Evolutionary conservation across 2,329 filamentous ascomycete species (phyloP), one percentile per base, ranked within the genome.

Genomic region (Cyanodermella asteris): DNA sequence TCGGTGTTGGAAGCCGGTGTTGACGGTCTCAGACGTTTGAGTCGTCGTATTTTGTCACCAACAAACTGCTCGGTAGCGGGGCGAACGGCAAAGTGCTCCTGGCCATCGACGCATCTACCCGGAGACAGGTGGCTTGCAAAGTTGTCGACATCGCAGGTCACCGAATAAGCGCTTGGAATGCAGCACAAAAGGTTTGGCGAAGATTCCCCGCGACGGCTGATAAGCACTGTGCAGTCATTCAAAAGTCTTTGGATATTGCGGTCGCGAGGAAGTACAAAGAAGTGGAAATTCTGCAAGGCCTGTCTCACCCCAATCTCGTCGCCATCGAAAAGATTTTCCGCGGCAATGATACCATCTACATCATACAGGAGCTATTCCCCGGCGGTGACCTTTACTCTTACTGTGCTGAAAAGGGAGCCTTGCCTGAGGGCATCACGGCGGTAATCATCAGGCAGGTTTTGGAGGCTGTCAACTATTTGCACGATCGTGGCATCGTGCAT

Each of bases 381-480:
- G 64, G 54, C 5, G 66, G 66, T 9, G 65, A 72, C 35, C 46
- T 72, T 2, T 61, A 66, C 33, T 70, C 65, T 0, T 68, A 59
- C 31, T 44, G 68, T 10, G 53, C 62, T 20, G 53, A 46, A 30
- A 59, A 56, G 31, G 49, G 53, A 8, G 18, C 8, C 7, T 42
- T 71, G 1, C 33, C 39, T 5, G 57, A 64, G 29, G 46, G 56
- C 2, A 54, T 65, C 34, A 49, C 58, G 13, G 61, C 59, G 6
- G 50, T 60, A 7, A 59, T 71, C 16, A 41, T 62, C 9, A 46
- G 50, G 23, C 66, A 72, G 35, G 43, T 70, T 3, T 39, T 65
- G 6, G 54, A 62, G 27, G 66, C 60, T 2, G 39, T 70, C n/a
- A 44, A 62, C 10, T 67, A 68, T 35, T 43, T 71, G 1, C 66